Evolutionary conservation across 768 basidiomycete species (phyloP).

Genomic region (Suillus subaureus): DNA sequence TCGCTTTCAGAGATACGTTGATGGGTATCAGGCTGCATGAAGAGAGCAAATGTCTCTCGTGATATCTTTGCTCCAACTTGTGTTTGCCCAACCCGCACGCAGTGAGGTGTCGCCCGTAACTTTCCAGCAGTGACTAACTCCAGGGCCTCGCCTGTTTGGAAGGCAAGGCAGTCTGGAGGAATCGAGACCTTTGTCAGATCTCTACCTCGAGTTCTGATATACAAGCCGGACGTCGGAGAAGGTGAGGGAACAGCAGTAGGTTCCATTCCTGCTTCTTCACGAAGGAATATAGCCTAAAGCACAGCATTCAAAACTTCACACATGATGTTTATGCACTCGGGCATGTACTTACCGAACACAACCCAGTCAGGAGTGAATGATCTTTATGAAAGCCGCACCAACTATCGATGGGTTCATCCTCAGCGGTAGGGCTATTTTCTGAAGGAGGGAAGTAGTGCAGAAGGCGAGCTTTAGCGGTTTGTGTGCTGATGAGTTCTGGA

Average conservation of each 20-base stretch:
- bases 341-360: conserved; percentile 70
- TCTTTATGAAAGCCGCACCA: conserved; percentile 98
- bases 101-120: conserved; percentile 92
- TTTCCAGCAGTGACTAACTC: conserved; percentile 82
- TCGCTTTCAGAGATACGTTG: conserved; percentile 67
- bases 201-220: conserved; percentile 85
- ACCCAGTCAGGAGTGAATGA: conserved; percentile 87
- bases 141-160: conserved; percentile 97
- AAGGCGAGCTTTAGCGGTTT: conserved; percentile 88
- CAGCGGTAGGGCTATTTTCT: conserved; percentile 37
- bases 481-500: conserved; percentile 66
- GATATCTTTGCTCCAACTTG: conserved; percentile 51
- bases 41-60: conserved; percentile 88
- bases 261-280: conserved; percentile 42
- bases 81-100: conserved; percentile 71
- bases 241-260: conserved; percentile 63
- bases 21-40: conserved; percentile 87
- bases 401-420: conserved; percentile 75
- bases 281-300: conserved; percentile 81
- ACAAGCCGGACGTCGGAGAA: conserved; percentile 80
- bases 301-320: conserved; percentile 6
- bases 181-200: conserved; percentile 83
- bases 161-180: conserved; percentile 83
- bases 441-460: conserved; percentile 93
- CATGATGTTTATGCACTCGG: conserved; percentile 5